Conservation (phyloP, 306 rosid species). For the Acacia crassicarpa region DNA sequence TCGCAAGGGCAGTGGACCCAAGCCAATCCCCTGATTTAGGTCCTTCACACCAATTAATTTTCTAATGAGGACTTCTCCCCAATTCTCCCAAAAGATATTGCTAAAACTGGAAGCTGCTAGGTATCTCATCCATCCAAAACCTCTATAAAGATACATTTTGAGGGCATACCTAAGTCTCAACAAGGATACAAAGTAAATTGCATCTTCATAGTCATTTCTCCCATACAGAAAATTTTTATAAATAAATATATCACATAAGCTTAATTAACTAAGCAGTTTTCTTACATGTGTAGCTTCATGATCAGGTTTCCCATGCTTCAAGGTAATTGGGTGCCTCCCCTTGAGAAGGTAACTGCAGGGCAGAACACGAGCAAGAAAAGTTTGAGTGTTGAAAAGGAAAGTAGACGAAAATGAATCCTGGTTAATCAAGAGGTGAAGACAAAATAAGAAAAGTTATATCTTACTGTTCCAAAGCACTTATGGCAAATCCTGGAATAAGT, state of each 20-base stretch:
- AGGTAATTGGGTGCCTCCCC: slow-evolving; percentile 76
- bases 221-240: background rate
- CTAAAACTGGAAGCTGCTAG: background rate
- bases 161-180: background rate
- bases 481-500: slow-evolving; percentile 82
- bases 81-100: background rate
- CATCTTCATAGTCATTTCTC: background rate
- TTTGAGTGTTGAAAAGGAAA: slow-evolving; percentile 9
- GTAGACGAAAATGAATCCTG: slow-evolving; percentile 1
- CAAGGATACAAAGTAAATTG: background rate
- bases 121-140: background rate
- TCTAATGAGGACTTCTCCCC: too few relatives aligned
- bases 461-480: slow-evolving; percentile 91
- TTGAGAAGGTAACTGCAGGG: slow-evolving; percentile 69
- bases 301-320: slow-evolving; percentile 96
- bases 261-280: slow-evolving; percentile 31
- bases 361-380: slow-evolving; percentile 31
- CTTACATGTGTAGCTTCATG: slow-evolving; percentile 85
- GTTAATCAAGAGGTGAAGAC: slow-evolving; percentile 15
- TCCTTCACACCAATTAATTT: too few relatives aligned
- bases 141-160: background rate
- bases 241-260: background rate
- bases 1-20: too few relatives aligned
- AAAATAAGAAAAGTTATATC: slow-evolving; percentile 40
- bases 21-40: too few relatives aligned